phyloP scores from a whole-genome alignment of 2,329 filamentous ascomycete genomes.

The Aspergillus nomiae region DNA sequence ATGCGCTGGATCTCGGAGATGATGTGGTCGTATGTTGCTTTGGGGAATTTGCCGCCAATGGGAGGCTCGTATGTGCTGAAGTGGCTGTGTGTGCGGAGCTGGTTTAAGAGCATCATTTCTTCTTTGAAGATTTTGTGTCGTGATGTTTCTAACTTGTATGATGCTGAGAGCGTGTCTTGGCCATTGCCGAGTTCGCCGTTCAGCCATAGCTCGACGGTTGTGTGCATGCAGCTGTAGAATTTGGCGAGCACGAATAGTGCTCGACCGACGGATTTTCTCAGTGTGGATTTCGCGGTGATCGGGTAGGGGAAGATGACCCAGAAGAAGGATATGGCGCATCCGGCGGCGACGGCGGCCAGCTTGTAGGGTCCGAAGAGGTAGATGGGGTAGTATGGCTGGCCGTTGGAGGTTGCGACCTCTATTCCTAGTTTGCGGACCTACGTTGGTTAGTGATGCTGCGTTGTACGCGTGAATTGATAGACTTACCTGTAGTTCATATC shows the following conservation, averaged over 20 bases:
- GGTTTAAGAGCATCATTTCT: slow-evolving; percentile 63
- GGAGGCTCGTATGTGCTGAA: slow-evolving; percentile 70
- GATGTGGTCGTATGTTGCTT: slow-evolving; percentile 63
- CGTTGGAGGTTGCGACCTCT: slow-evolving; percentile 54
- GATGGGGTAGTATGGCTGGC: slow-evolving; percentile 69
- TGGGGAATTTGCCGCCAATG: slow-evolving; percentile 72
- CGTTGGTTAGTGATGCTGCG: neutral
- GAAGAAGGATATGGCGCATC: slow-evolving; percentile 70
- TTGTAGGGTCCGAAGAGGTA: slow-evolving; percentile 73
- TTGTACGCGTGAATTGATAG: neutral
- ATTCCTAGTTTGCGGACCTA: slow-evolving; percentile 56
- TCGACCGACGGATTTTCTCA: slow-evolving; percentile 66
- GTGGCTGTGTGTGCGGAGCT: slow-evolving; percentile 61
- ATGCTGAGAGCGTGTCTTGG: slow-evolving; percentile 17
- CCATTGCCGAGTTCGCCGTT: slow-evolving; percentile 53
- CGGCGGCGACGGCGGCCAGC: slow-evolving; percentile 66
- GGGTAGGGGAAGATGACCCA: slow-evolving; percentile 77
- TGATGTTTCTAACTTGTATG: slow-evolving; percentile 52
- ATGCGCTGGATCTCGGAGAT: slow-evolving; percentile 54
- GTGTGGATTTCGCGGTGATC: slow-evolving; percentile 67
- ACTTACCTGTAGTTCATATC: slow-evolving; percentile 69
- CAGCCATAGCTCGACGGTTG: slow-evolving; percentile 64
- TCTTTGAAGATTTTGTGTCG: slow-evolving; percentile 65
- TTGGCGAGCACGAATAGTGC: slow-evolving; percentile 72
- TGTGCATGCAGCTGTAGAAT: slow-evolving; percentile 70